Percentiles rank a stretch among this genome's conserved stretches.
Evolutionary conservation across 1,139 yeast genomes (phyloP).

Genomic region (Kodamaea sp.): DNA sequence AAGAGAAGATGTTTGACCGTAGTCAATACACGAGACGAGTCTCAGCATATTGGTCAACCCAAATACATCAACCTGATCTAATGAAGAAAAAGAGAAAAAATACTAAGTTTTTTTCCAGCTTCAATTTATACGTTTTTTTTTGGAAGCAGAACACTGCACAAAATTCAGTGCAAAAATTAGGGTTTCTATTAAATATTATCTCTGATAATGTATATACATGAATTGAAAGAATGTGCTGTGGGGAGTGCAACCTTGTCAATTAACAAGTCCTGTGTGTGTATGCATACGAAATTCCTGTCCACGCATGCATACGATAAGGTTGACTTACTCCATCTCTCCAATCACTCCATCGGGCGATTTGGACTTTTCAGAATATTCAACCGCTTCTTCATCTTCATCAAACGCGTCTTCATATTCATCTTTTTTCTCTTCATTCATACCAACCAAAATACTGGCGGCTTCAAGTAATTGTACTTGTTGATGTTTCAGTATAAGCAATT

Average conservation of each 20-base stretch:
- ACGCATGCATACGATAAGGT: too few relatives aligned
- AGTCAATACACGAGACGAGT: conserved; percentile 10
- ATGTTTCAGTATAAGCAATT: conserved; percentile 77
- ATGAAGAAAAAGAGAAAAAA: conserved; percentile 3
- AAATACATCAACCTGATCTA: conserved; percentile 1
- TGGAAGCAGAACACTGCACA: conserved; percentile 1
- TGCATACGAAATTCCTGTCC: too few relatives aligned
- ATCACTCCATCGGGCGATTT: conserved; percentile 16
- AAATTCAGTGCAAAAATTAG: too few relatives aligned
- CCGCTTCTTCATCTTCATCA: too few relatives aligned
- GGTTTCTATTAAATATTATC: too few relatives aligned
- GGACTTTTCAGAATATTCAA: too few relatives aligned
- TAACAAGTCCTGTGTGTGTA: too few relatives aligned
- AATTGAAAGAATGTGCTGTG: too few relatives aligned
- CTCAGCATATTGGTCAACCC: conserved; percentile 7
- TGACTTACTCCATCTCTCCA: conserved; percentile 21
- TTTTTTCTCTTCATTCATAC: conserved; percentile 56
- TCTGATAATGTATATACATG: too few relatives aligned
- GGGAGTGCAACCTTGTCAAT: too few relatives aligned
- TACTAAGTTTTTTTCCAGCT: background rate
- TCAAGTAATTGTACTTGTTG: conserved; percentile 86
- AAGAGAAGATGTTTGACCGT: conserved; percentile 35
- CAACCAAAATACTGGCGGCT: conserved; percentile 82
- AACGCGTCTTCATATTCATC: too few relatives aligned
- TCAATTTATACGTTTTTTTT: background rate